Base-by-base conservation (phyloP, 495 filamentous ascomycete genomes). In the Glarea lozoyensis region DNA sequence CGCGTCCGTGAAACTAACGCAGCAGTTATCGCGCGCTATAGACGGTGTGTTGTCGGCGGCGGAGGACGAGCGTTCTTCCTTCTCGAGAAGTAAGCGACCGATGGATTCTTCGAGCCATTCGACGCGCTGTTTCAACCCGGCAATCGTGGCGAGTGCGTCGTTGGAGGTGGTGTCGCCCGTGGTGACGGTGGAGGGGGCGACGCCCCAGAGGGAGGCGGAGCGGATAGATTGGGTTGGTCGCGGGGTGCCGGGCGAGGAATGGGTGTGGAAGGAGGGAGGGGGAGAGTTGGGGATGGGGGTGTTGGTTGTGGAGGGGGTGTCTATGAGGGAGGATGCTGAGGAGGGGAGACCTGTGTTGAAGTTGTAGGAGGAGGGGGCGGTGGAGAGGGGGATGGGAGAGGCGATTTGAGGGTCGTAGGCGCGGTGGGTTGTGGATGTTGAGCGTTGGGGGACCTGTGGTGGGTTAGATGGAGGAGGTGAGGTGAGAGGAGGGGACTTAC, bases 191-290 rank as follows among this genome's bases (percentile, higher is more conserved):
- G 29, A 21, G 15, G 41, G 27, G 19, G 41, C 29, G 2, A 33
- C 41, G 16, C 41, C 41, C 29, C 25, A 43, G n/a, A 33, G 40
- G 3, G 18, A 25, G 4, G 12, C 40, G 29, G 10, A 10, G 4
- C 15, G 27, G 15, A 12, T 19, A 19, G 10, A 7, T 10, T 13
- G 27, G 7, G 27, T 33, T 10, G 37, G 37, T 2, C 41, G 41
- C 3, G 41, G 41, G 2, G 41, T 43, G 2, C 29, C 29, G 6
- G 41, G 25, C 2, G 25, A 33, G 27, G 25, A 33, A 11, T 33
- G 30, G 5, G 41, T 43, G 29, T 43, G 41, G 41, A 43, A 43
- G 13, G 25, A 33, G 1, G 41, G 41, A 4, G 41, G 41, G 10
- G 41, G 41, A 1, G 41, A 43, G 27, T 27, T n/a, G 15, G 17